Evolutionary conservation across 768 basidiomycete species (phyloP).

Genomic region (Tulasnella calospora): DNA sequence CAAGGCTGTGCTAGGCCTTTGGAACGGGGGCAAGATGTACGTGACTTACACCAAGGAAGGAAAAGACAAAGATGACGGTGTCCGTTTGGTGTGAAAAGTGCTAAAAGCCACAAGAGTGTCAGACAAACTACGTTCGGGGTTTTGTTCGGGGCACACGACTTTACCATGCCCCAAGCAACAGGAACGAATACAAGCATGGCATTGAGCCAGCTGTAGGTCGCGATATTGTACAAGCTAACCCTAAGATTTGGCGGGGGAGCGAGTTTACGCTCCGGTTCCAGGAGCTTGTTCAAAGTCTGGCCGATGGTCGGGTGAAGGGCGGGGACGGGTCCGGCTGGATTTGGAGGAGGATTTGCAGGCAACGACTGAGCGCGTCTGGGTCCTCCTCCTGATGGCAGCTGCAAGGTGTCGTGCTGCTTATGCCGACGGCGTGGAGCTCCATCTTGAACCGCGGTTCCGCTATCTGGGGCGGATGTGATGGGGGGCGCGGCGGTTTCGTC

Average conservation of each 20-base stretch:
- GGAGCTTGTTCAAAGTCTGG: slow-evolving; percentile 22
- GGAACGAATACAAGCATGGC: slow-evolving; percentile 19
- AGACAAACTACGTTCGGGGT: background rate
- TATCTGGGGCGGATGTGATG: background rate
- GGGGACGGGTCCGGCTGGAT: background rate
- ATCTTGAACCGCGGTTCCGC: background rate
- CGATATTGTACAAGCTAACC: slow-evolving; percentile 9
- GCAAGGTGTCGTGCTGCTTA: background rate
- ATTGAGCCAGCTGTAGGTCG: slow-evolving; percentile 20
- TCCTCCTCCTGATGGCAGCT: background rate
- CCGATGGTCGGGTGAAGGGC: background rate
- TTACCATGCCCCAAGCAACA: slow-evolving; percentile 21
- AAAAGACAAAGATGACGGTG: slow-evolving; percentile 23
- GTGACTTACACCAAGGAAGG: slow-evolving; percentile 21
- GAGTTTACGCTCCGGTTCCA: slow-evolving; percentile 22
- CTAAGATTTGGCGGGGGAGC: slow-evolving; percentile 17
- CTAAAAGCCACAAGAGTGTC: background rate
- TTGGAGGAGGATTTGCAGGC: slow-evolving; percentile 16
- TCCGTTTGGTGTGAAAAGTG: slow-evolving; percentile 5
- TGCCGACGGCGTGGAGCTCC: background rate
- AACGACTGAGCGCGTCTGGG: slow-evolving; percentile 17
- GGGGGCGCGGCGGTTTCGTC: background rate
- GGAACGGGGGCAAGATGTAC: background rate
- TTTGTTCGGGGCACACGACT: background rate
- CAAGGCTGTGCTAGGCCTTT: background rate